Conservation (phyloP, 495 filamentous ascomycete genomes). For the Daldinia vernicosa region DNA sequence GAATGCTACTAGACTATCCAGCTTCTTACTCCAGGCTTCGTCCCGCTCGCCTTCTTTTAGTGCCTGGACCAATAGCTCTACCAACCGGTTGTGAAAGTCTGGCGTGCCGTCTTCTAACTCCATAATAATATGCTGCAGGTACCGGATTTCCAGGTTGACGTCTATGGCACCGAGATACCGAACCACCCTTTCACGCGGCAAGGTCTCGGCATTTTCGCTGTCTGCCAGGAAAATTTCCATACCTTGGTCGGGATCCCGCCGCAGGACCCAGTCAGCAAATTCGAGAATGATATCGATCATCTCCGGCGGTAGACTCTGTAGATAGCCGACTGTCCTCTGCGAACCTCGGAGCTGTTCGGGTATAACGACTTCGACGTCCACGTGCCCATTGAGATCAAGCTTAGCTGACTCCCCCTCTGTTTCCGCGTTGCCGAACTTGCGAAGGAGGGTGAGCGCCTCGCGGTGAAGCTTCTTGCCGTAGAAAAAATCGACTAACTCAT, state of each 20-base stretch:
- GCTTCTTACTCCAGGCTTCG: slow-evolving; percentile 64
- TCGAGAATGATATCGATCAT: slow-evolving; percentile 92
- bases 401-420: slow-evolving; percentile 54
- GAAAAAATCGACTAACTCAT: slow-evolving; percentile 95
- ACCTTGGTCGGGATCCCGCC: slow-evolving; percentile 73
- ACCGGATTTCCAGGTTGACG: slow-evolving; percentile 73
- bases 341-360: slow-evolving; percentile 81
- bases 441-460: slow-evolving; percentile 83
- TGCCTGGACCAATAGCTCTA: slow-evolving; percentile 76
- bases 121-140: slow-evolving; percentile 89
- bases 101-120: slow-evolving; percentile 87
- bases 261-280: slow-evolving; percentile 87
- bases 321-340: slow-evolving; percentile 83
- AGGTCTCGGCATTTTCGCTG: slow-evolving; percentile 90
- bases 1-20: slow-evolving; percentile 74
- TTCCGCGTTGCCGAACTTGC: slow-evolving; percentile 80
- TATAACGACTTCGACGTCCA: slow-evolving; percentile 51
- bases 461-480: slow-evolving; percentile 94
- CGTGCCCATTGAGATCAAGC: slow-evolving; percentile 44
- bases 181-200: slow-evolving; percentile 79
- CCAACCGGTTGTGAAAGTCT: slow-evolving; percentile 85
- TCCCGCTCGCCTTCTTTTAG: slow-evolving; percentile 60
- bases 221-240: slow-evolving; percentile 97
- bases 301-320: slow-evolving; percentile 86
- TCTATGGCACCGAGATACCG: slow-evolving; percentile 77